Conservation (phyloP, 352 stramenopile species). For the Phytophthora constricta region DNA sequence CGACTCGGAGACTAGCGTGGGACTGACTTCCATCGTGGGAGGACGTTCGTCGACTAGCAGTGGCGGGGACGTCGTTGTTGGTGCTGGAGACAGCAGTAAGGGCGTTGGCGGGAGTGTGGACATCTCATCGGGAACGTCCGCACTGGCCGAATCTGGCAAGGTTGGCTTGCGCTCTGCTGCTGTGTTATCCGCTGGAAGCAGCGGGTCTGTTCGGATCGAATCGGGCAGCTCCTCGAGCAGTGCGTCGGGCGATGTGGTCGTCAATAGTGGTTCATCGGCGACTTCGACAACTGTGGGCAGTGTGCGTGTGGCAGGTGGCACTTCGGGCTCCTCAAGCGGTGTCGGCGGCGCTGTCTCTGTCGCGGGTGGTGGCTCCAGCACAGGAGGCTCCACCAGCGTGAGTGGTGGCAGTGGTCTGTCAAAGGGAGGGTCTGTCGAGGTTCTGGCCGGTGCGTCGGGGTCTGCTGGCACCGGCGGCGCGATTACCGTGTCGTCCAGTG, state of each 20-base stretch:
- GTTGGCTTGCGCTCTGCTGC: slow-evolving; percentile 23
- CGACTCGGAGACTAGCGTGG: slow-evolving; percentile 28
- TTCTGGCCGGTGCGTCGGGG: slow-evolving; percentile 7
- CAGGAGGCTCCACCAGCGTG: slow-evolving; percentile 22
- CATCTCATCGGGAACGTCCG: slow-evolving; percentile 30
- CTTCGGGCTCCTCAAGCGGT: slow-evolving; percentile 16
- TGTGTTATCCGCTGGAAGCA: slow-evolving; percentile 23
- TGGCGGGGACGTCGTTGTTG: slow-evolving; percentile 26
- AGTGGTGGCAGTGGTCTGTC: slow-evolving; percentile 26
- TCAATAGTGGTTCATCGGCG: slow-evolving; percentile 22
- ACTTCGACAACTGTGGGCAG: slow-evolving; percentile 17
- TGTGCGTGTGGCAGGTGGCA: slow-evolving; percentile 15
- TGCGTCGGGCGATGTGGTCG: slow-evolving; percentile 20
- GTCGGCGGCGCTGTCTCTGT: slow-evolving; percentile 19
- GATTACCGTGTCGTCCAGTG: slow-evolving; percentile 16
- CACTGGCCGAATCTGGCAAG: slow-evolving; percentile 19
- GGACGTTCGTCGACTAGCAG: slow-evolving; percentile 21
- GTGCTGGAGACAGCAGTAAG: slow-evolving; percentile 21
- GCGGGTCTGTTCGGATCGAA: slow-evolving; percentile 24
- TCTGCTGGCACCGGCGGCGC: slow-evolving; percentile 8
- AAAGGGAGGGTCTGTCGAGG: slow-evolving; percentile 39
- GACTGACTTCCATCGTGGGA: slow-evolving; percentile 26
- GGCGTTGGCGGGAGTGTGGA: slow-evolving; percentile 21
- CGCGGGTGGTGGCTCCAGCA: slow-evolving; percentile 20
- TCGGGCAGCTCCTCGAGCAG: slow-evolving; percentile 19